Evolutionary conservation across 768 basidiomycete genomes (phyloP).

Genomic region (Scleroderma citrinum): DNA sequence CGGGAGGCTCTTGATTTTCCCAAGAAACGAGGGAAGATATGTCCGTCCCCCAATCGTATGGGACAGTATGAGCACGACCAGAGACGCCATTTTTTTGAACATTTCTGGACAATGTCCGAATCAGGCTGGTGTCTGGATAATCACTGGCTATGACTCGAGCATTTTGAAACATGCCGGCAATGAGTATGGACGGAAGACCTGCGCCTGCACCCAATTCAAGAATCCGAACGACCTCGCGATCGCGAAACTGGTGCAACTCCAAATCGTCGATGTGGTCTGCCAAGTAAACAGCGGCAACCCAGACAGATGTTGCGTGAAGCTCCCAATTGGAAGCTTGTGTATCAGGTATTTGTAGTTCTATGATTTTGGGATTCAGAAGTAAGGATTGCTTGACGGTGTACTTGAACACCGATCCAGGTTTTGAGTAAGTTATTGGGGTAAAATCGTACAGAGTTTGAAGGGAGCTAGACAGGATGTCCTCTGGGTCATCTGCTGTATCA

Average conservation of each 20-base stretch:
- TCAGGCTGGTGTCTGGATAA: conserved; percentile 63
- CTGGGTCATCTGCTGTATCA: conserved; percentile 34
- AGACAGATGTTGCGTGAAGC: conserved; percentile 73
- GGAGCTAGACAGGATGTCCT: conserved; percentile 65
- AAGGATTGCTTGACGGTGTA: conserved; percentile 30
- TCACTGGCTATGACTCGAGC: conserved; percentile 52
- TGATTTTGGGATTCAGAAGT: conserved; percentile 13
- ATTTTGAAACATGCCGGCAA: conserved; percentile 44
- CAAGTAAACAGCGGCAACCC: conserved; percentile 62
- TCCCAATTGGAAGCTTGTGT: conserved; percentile 66
- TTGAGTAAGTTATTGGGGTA: conserved; percentile 53
- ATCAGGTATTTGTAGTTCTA: conserved; percentile 56
- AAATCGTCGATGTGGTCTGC: conserved; percentile 57
- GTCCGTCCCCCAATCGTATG: conserved; percentile 65
- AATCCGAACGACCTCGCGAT: conserved; percentile 28
- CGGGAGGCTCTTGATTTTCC: conserved; percentile 1
- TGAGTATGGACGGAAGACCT: conserved; percentile 65
- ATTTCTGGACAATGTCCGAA: conserved; percentile 54
- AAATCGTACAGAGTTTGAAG: conserved; percentile 58
- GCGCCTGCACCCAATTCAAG: conserved; percentile 74
- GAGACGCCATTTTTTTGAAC: conserved; percentile 44
- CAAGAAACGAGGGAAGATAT: conserved; percentile 15
- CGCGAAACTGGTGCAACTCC: conserved; percentile 27
- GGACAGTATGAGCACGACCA: conserved; percentile 43
- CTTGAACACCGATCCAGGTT: conserved; percentile 47